These are phyloP conservation scores for Botrytis elliptica DNA, from an alignment of 2,329 filamentous ascomycete species.

Conservation along the genomic window DNA sequence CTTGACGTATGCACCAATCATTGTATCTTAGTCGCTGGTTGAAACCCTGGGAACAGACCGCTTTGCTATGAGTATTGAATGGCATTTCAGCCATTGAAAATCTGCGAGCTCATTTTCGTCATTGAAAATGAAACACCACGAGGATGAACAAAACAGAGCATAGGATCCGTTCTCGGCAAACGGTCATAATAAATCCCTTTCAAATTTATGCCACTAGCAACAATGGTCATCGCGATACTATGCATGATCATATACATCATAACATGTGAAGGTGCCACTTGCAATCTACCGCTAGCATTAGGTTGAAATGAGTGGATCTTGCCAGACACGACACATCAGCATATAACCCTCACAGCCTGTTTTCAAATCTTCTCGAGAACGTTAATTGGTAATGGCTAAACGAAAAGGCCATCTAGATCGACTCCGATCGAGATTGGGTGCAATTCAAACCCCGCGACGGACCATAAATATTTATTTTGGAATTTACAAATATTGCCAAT, in stretches of 20 bases:
- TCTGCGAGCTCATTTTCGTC: not conserved
- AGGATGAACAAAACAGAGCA: not conserved
- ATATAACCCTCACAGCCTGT: not conserved
- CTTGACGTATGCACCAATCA: not conserved
- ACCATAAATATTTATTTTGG: not conserved
- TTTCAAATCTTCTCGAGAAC: not conserved
- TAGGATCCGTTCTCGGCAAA: not conserved
- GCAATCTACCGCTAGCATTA: not conserved
- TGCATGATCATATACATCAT: not conserved
- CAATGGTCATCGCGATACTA: not conserved
- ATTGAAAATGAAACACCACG: not conserved
- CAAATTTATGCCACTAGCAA: not conserved
- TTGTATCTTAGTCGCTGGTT: not conserved
- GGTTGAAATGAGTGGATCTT: not conserved
- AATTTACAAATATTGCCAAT: not conserved
- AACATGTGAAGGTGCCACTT: not conserved
- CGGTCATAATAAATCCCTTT: too few species aligned
- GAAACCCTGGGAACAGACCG: not conserved
- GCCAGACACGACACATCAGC: not conserved
- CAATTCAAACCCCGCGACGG: not conserved
- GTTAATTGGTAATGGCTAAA: not conserved
- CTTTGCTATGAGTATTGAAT: not conserved
- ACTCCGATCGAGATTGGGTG: not conserved
- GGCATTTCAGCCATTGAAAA: not conserved
- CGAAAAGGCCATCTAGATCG: not conserved